phyloP scores from a whole-genome alignment of 73 alveolate genomes.

The Symbiodinium pilosum region DNA sequence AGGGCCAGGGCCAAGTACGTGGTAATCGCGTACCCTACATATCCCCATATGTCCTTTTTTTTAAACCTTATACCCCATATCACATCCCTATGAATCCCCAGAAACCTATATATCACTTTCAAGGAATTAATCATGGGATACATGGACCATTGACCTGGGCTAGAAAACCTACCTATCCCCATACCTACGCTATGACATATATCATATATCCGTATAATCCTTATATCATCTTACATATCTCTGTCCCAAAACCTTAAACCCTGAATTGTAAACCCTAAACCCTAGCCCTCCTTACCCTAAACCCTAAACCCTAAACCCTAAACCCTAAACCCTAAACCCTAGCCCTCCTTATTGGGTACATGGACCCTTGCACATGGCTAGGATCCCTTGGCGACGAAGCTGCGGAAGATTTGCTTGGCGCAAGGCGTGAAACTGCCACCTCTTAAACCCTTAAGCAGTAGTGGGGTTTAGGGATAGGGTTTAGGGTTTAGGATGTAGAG shows the following conservation, averaged over 20 bases:
- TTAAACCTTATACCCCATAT: too few species aligned
- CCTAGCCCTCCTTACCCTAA: neutral
- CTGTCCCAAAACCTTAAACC: neutral
- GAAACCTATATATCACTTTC: too few species aligned
- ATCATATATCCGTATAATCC: too few species aligned
- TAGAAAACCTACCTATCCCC: too few species aligned
- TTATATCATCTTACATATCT: too few species aligned
- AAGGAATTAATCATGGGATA: too few species aligned
- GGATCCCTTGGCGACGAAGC: constrained; percentile 86
- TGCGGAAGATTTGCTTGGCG: neutral
- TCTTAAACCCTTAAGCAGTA: neutral
- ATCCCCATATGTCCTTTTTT: too few species aligned
- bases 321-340: neutral
- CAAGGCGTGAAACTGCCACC: constrained; percentile 3
- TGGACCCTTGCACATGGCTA: neutral
- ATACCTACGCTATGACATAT: too few species aligned
- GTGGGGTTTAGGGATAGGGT: neutral
- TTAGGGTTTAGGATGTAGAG: neutral
- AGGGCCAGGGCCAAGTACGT: too few species aligned
- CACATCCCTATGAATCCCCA: too few species aligned
- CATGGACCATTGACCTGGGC: too few species aligned
- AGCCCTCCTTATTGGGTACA: neutral
- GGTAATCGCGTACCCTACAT: too few species aligned
- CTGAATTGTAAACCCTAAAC: neutral
- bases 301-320: neutral